phyloP scores from a whole-genome alignment of 495 filamentous ascomycete genomes.

The Pyrenopolyporus hunteri region DNA sequence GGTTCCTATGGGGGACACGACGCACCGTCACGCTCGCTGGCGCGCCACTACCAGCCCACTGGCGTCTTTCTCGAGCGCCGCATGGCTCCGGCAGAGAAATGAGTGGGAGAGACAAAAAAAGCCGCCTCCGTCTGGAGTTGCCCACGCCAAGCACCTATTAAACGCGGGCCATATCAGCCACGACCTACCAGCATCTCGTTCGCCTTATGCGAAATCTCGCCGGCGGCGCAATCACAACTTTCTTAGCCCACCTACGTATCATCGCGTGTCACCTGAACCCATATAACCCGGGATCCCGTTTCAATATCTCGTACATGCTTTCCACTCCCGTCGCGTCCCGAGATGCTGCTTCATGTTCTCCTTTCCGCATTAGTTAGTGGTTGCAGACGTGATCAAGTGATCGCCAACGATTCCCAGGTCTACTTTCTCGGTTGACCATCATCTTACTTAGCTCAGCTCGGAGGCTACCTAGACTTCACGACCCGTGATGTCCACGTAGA shows the following conservation, averaged over 20 bases:
- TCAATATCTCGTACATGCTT: conserved; percentile 18
- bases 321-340: conserved; percentile 7
- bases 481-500: conserved; percentile 23
- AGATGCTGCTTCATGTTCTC: conserved; percentile 11
- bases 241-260: conserved; percentile 26
- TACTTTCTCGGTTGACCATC: conserved; percentile 3
- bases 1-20: conserved; percentile 37
- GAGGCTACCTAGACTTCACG: background rate
- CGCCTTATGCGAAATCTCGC: conserved; percentile 14
- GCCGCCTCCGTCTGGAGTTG: background rate
- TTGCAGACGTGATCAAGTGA: conserved; percentile 30
- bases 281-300: conserved; percentile 2
- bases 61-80: conserved; percentile 30
- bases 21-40: conserved; percentile 29
- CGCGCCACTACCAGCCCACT: conserved; percentile 37
- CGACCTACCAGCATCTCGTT: conserved; percentile 16
- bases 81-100: conserved; percentile 25
- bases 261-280: conserved; percentile 30
- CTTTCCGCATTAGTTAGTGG: conserved; percentile 16
- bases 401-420: conserved; percentile 10
- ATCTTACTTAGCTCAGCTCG: conserved; percentile 20
- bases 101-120: background rate
- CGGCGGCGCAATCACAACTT: conserved; percentile 19
- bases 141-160: conserved; percentile 29
- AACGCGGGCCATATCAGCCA: conserved; percentile 26